phyloP scores from a whole-genome alignment of 2,329 filamentous ascomycete genomes.

The Arachnomyces sp. region DNA sequence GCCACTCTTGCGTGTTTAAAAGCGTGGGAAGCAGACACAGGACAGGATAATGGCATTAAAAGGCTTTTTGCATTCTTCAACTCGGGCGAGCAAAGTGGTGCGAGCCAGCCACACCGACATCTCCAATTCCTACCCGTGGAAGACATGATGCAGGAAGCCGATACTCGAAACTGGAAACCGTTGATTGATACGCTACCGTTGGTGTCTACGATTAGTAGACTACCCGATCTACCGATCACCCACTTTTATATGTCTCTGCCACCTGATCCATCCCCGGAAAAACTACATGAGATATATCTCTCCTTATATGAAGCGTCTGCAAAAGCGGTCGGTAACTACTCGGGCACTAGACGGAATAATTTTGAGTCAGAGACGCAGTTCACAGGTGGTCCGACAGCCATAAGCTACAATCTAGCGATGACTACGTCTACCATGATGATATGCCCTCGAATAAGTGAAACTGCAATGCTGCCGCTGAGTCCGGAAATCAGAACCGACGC shows the following conservation, averaged over 20 bases:
- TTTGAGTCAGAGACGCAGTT: too few species aligned
- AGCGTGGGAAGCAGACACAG: constrained; percentile 26
- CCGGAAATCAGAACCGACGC: constrained; percentile 25
- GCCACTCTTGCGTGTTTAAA: constrained; percentile 35
- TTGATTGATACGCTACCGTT: constrained; percentile 36
- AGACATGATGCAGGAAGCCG: constrained; percentile 25
- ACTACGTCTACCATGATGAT: constrained; percentile 48
- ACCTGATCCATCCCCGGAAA: constrained; percentile 30
- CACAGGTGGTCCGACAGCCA: constrained; percentile 31
- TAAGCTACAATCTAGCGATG: constrained; percentile 55
- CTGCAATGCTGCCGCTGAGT: constrained; percentile 32
- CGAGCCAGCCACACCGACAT: constrained; percentile 42
- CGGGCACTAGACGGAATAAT: constrained; percentile 9
- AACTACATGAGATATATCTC: constrained; percentile 31
- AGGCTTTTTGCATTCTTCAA: constrained; percentile 44
- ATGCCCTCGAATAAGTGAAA: constrained; percentile 43
- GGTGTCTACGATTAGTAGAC: constrained; percentile 9
- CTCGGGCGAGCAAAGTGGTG: constrained; percentile 41
- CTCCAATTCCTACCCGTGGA: constrained; percentile 42
- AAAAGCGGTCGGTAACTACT: constrained; percentile 14
- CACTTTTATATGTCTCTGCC: constrained; percentile 41
- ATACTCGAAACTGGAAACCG: constrained; percentile 35
- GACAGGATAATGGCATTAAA: constrained; percentile 3
- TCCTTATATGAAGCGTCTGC: constrained; percentile 36
- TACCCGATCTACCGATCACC: constrained; percentile 40